Conservation (phyloP, 1,284 basidiomycete genomes). For the Boletus subluridellus region DNA sequence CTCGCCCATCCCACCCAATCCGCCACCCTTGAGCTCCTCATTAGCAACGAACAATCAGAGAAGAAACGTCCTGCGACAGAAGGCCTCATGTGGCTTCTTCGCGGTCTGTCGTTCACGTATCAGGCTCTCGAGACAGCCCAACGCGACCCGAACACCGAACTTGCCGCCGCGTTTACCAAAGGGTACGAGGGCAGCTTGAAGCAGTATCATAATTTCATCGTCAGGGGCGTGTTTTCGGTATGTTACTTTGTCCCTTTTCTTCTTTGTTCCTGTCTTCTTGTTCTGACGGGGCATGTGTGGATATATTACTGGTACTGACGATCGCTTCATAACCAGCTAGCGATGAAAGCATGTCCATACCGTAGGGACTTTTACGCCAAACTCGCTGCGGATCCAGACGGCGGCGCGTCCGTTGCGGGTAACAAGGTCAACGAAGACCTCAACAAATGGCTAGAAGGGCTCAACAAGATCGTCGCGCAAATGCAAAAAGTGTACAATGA, state of each 20-base stretch:
- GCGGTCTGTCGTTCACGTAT: conserved; percentile 90
- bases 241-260: conserved; percentile 34
- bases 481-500: conserved; percentile 72
- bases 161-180: conserved; percentile 74
- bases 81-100: conserved; percentile 88
- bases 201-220: conserved; percentile 85
- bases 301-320: conserved; percentile 2
- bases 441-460: conserved; percentile 61
- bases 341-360: conserved; percentile 96
- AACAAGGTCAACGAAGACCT: conserved; percentile 72
- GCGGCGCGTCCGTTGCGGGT: conserved; percentile 52
- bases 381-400: conserved; percentile 69
- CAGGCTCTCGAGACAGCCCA: conserved; percentile 76
- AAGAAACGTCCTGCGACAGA: conserved; percentile 89
- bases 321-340: conserved; percentile 32
- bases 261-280: not conserved
- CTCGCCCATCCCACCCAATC: conserved; percentile 63
- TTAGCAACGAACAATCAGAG: conserved; percentile 81
- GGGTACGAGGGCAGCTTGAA: conserved; percentile 84
- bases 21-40: conserved; percentile 79
- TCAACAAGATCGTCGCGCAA: conserved; percentile 67
- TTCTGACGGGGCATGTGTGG: not conserved
- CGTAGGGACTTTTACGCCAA: conserved; percentile 88
- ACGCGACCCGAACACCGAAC: conserved; percentile 65
- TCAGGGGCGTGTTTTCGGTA: conserved; percentile 82